Percentiles rank a stretch among this genome's conserved stretches.
Evolutionary conservation across 768 basidiomycete genomes (phyloP).

Genomic region (Pulveroboletus sp.): DNA sequence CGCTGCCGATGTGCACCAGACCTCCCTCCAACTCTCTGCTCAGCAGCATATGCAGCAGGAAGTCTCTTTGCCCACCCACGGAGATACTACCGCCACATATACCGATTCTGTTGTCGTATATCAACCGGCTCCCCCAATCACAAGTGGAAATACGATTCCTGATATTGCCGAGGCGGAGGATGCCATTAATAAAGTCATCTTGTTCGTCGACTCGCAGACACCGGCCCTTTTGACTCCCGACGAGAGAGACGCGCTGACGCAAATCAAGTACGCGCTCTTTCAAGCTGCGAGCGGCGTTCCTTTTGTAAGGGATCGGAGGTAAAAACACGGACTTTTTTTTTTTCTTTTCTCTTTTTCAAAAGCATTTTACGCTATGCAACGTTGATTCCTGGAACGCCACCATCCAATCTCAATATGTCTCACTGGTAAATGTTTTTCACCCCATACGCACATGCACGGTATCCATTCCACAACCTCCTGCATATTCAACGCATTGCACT

Average conservation of each 20-base stretch:
- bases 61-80: slow-evolving; percentile 28
- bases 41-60: slow-evolving; percentile 32
- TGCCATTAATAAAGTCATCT: slow-evolving; percentile 52
- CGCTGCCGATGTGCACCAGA: slow-evolving; percentile 27
- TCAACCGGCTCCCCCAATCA: slow-evolving; percentile 31
- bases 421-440: slow-evolving; percentile 20
- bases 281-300: slow-evolving; percentile 40
- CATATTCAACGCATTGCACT: slow-evolving; percentile 25
- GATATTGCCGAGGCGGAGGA: slow-evolving; percentile 51
- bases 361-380: slow-evolving; percentile 13
- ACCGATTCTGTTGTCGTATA: slow-evolving; percentile 31
- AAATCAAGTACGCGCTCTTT: slow-evolving; percentile 54
- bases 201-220: slow-evolving; percentile 46
- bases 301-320: slow-evolving; percentile 34
- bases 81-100: slow-evolving; percentile 24
- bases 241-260: slow-evolving; percentile 41
- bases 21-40: slow-evolving; percentile 27
- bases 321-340: slow-evolving; percentile 10
- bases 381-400: slow-evolving; percentile 12
- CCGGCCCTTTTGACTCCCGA: slow-evolving; percentile 28
- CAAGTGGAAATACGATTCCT: slow-evolving; percentile 33
- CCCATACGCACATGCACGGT: slow-evolving; percentile 22
- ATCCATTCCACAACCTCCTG: slow-evolving; percentile 17
- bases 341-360: slow-evolving; percentile 19
- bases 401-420: slow-evolving; percentile 9